These are phyloP conservation scores for Picochlorum sp. DNA, from an alignment of 139 green algal genomes.

Conservation along the genomic window DNA sequence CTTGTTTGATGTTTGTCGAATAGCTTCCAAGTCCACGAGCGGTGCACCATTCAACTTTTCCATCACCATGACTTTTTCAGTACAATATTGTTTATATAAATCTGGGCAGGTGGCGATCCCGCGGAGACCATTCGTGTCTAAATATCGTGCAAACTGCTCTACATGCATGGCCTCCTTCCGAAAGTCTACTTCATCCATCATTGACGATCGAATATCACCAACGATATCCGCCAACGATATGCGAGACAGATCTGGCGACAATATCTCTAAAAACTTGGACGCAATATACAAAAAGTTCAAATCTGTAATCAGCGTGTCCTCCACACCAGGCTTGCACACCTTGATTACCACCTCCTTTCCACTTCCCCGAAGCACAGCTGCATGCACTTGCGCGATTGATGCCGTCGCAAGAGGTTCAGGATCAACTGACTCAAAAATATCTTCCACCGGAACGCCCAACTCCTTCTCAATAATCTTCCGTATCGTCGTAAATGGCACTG, in stretches of 20 bases:
- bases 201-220: conserved; percentile 60
- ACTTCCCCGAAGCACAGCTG: conserved; percentile 62
- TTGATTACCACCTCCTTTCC: conserved; percentile 81
- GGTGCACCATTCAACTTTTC: conserved; percentile 82
- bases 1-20: conserved; percentile 29
- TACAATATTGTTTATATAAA: conserved; percentile 66
- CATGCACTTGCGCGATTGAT: conserved; percentile 89
- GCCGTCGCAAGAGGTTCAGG: conserved; percentile 73
- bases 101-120: conserved; percentile 65
- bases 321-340: conserved; percentile 90
- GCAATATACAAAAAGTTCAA: conserved; percentile 80
- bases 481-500: conserved; percentile 70
- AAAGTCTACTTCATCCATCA: conserved; percentile 92
- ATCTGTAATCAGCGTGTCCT: conserved; percentile 82
- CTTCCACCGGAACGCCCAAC: conserved; percentile 50
- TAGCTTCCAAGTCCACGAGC: conserved; percentile 82
- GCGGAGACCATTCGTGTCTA: conserved; percentile 53
- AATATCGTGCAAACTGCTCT: conserved; percentile 65
- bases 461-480: conserved; percentile 46
- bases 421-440: conserved; percentile 82
- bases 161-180: conserved; percentile 72
- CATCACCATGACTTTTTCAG: conserved; percentile 81
- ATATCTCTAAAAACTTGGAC: conserved; percentile 64
- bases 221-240: conserved; percentile 68
- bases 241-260: conserved; percentile 71